Base-by-base conservation (phyloP, 805 yeast species). In the Metschnikowia baotianmanensis region DNA sequence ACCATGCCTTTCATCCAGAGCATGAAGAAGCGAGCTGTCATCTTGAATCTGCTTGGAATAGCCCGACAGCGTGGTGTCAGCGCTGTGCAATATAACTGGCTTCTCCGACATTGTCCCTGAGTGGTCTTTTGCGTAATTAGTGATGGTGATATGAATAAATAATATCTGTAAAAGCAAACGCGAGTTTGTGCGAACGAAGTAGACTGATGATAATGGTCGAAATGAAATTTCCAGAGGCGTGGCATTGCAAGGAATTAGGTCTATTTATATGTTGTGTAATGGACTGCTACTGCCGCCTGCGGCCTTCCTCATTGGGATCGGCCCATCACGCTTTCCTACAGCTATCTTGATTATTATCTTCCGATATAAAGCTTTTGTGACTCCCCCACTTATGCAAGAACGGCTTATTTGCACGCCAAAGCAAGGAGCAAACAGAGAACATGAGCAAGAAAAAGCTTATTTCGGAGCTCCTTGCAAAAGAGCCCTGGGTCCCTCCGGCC, bases 1-100 rank as follows among this genome's bases (percentile, higher is more conserved):
- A 16, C 52, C 55, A 10, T 42, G 43, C 4, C 51, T 44, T 13
- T 40, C 52, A 16, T 27, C 31, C 24, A 44, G 36, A 15, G 43
- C 40, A 13, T 34, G 33, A 22, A 50, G 45, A 16, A 47, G 31
- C 3, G 33, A 26, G 18, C 28, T 30, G 11, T 31, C 34, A 11
- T 36, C 40, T 9, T 22, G 23, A 12, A 7, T 21, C 12, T 32
- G 34, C 18, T 38, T 38, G n/a, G 38, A 28, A 9, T 30, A 27
- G 20, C 23, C 22, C 18, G 42, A 20, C 42, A 38, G 42, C 30
- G 34, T 16, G 8, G 37, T 23, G 25, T 38, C 38, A 19, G 28
- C 6, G 25, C 34, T 23, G 38, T 38, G 42, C 9, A 21, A 21
- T n/a, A 28, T 25, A 8, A 9, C 15, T 11, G 37, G 42, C 24